Conservation (phyloP, 139 green algal species). For the Raphidocelis subcapitata region DNA sequence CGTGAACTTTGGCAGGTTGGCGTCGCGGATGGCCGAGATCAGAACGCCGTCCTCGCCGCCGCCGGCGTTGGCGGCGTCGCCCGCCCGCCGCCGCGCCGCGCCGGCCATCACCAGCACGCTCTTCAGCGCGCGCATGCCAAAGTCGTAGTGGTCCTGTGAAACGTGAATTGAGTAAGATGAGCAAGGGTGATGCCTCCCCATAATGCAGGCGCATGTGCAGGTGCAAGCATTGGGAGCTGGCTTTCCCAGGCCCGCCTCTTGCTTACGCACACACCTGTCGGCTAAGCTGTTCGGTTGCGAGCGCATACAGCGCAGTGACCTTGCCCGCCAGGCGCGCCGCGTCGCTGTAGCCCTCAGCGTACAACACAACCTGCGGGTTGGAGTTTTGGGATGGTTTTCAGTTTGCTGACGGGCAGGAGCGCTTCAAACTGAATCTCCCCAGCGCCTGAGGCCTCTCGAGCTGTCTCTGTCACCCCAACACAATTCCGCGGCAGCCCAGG, state of each 20-base stretch:
- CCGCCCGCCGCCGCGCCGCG: constrained; percentile 54
- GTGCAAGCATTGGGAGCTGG: too few relatives aligned
- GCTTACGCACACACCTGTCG: constrained; percentile 74
- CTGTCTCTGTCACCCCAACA: too few relatives aligned
- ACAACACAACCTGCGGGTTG: too few relatives aligned
- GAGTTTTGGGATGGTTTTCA: too few relatives aligned
- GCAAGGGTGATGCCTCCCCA: too few relatives aligned
- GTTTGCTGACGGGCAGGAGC: too few relatives aligned
- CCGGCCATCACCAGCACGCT: constrained; percentile 81
- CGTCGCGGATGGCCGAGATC: constrained; percentile 73
- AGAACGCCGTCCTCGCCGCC: constrained; percentile 55
- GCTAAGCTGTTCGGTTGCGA: constrained; percentile 80
- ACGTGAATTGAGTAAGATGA: too few relatives aligned
- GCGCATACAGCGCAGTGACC: constrained; percentile 86
- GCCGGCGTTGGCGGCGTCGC: constrained; percentile 23
- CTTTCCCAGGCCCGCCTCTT: too few relatives aligned
- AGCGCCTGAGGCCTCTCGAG: too few relatives aligned
- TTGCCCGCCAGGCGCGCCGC: constrained; percentile 67
- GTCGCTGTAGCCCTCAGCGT: constrained; percentile 73
- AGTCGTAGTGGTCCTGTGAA: constrained; percentile 70
- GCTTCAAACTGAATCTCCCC: too few relatives aligned
- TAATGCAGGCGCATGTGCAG: too few relatives aligned
- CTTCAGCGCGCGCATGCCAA: constrained; percentile 88
- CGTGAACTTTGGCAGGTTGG: constrained; percentile 83
- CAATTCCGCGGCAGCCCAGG: too few relatives aligned